A percentile compares a stretch with the other conserved stretches of the same genome.
Conservation (phyloP, 305 asterid species). For the Rubia balearica region DNA sequence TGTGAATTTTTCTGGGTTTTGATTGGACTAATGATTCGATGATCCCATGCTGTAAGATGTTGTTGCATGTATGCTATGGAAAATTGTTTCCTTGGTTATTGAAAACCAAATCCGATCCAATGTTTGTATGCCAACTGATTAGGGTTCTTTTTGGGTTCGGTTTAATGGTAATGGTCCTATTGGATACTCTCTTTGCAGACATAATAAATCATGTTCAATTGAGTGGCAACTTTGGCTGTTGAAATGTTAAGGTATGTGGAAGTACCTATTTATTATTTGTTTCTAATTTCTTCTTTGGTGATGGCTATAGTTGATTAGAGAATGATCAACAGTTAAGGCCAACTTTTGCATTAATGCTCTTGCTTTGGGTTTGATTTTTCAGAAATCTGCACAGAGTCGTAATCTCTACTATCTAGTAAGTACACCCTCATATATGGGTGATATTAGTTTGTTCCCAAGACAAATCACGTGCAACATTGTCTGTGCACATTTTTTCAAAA, state of each 20-base stretch:
- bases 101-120: background rate
- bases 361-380: background rate
- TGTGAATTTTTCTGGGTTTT: slow-evolving; percentile 2
- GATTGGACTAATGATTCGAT: background rate
- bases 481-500: no score
- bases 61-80: background rate
- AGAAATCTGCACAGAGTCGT: background rate
- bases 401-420: background rate
- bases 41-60: background rate
- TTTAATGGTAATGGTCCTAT: background rate
- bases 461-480: no score
- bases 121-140: background rate
- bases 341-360: background rate
- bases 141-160: background rate
- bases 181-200: background rate
- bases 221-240: background rate
- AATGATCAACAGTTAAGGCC: background rate
- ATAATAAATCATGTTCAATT: background rate
- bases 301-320: background rate
- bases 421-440: no score
- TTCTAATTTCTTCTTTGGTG: background rate
- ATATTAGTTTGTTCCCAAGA: no score
- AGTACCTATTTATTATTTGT: background rate
- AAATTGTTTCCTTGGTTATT: background rate
- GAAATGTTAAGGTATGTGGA: background rate